Conservation (phyloP, 2,329 filamentous ascomycete species). For the Alternaria sp. region DNA sequence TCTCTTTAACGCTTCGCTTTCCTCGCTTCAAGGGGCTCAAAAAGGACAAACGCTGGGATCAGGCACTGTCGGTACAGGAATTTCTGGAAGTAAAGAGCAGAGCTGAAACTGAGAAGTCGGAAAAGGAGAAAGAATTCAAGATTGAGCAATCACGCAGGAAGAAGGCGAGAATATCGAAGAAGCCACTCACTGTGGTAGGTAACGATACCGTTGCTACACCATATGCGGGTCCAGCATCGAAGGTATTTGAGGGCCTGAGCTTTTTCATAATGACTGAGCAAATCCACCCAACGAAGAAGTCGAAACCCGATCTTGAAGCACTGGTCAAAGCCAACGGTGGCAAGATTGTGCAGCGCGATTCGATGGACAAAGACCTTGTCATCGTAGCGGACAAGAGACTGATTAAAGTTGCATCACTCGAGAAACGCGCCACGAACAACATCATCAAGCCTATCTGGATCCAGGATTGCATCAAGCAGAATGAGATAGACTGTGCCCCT, state of each 20-base stretch:
- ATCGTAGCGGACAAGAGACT: conserved; percentile 80
- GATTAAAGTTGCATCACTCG: conserved; percentile 83
- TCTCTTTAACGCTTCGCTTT: conserved; percentile 82
- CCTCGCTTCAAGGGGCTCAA: conserved; percentile 85
- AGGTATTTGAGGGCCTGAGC: conserved; percentile 76
- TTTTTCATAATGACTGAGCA: conserved; percentile 88
- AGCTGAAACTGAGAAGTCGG: conserved; percentile 66
- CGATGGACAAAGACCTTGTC: conserved; percentile 68
- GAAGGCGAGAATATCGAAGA: conserved; percentile 67
- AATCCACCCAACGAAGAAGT: conserved; percentile 72
- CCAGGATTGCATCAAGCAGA: conserved; percentile 76
- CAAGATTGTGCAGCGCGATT: conserved; percentile 76
- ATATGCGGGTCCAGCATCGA: conserved; percentile 66
- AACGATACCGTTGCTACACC: conserved; percentile 59
- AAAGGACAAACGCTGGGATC: conserved; percentile 84
- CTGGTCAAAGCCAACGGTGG: conserved; percentile 87
- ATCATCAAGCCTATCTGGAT: conserved; percentile 86
- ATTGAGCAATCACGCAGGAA: conserved; percentile 74
- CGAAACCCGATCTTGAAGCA: conserved; percentile 80
- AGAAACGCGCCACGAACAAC: conserved; percentile 74
- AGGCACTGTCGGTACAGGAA: conserved; percentile 78
- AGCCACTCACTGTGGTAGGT: conserved; percentile 77
- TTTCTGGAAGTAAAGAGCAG: conserved; percentile 75
- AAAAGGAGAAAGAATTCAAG: conserved; percentile 74
- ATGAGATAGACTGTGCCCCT: conserved; percentile 62